Evolutionary conservation across 805 yeast genomes (phyloP), one percentile per base, ranked within the genome.

Genomic region (Metschnikowia shivogae): DNA sequence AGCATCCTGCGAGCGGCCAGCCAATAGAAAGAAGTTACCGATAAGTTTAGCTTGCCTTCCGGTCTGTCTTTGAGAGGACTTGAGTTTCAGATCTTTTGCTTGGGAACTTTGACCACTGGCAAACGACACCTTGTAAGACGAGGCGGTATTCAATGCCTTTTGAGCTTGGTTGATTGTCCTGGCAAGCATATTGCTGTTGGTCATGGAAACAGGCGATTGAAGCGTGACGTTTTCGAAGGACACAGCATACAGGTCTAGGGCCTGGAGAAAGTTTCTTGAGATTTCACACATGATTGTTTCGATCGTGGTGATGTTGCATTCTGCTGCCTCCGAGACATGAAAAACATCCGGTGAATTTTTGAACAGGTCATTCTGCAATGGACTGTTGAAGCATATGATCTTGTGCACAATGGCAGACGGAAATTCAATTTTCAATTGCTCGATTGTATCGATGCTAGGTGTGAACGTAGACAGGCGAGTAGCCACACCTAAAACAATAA

Each of bases 1-100:
- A 0, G 97, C 95, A 46, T 82, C 86, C 12, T 72, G 60, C 36
- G 84, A 73, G 43, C 86, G 78, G 1, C 99, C 99, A 0, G 96
- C 84, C 38, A 93, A 64, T 11, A 93, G 68, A 56, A 80, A 82
- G 53, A 92, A 79, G 53, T 84, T 84, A 0, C 89, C 98, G 56
- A 82, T 66, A 31, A 86, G 72, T 56, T 92, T 92, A 22, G 77
- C 60, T 54, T 86, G 85, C 41, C 99, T 72, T 1, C 97, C 93
- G 48, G 76, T 72, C 58, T 79, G 77, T 57, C 79, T 70, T 44
- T 65, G 56, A 58, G 57, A 65, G 47, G 70, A 38, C 61, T 76
- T 55, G 47, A 69, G 50, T 42, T 65, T 64, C 31, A 54, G 46
- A 27, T 67, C 73, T 6, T 54, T 35, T 6, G 49, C 28, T 4